Percentiles rank a stretch among this genome's conserved stretches.
Evolutionary conservation across 768 basidiomycete genomes (phyloP).

Genomic region (Dentipellis sp.): DNA sequence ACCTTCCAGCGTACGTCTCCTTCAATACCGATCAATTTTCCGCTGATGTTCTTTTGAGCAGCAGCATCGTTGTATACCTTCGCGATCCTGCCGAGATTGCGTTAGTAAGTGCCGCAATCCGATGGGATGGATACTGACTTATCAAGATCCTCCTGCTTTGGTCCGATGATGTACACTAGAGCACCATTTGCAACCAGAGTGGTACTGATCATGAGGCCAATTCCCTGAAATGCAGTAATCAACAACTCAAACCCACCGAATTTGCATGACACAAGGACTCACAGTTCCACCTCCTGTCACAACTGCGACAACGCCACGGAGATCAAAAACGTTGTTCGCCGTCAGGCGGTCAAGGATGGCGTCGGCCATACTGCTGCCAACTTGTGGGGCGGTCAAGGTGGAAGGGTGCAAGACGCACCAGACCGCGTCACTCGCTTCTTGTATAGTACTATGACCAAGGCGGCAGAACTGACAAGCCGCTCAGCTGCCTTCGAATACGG

Average conservation of each 20-base stretch:
- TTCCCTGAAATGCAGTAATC: constrained; percentile 24
- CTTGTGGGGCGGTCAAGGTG: no score
- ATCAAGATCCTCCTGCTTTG: constrained; percentile 31
- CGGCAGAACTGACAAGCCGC: no score
- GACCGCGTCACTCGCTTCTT: no score
- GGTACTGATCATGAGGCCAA: constrained; percentile 41
- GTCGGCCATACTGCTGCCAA: constrained; percentile 12
- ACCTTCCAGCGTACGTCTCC: constrained; percentile 35
- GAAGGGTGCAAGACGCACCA: no score
- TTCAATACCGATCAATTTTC: constrained; percentile 30
- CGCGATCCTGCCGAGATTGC: constrained; percentile 15
- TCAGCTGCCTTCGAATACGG: no score
- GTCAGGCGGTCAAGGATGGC: constrained; percentile 24
- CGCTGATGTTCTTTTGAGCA: constrained; percentile 18
- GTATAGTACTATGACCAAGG: no score
- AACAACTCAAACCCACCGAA: neutral
- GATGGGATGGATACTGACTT: constrained; percentile 18
- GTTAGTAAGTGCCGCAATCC: neutral
- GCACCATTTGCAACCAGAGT: constrained; percentile 40
- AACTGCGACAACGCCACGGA: constrained; percentile 35
- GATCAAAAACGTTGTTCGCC: constrained; percentile 31
- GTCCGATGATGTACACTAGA: constrained; percentile 39
- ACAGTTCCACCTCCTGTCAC: constrained; percentile 38
- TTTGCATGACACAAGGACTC: constrained; percentile 4
- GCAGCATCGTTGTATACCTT: constrained; percentile 30